Evolutionary conservation across 225 moss, liverwort and hornwort species (phyloP), one percentile per base, ranked within the genome.

Genomic region (Asterella californica): DNA sequence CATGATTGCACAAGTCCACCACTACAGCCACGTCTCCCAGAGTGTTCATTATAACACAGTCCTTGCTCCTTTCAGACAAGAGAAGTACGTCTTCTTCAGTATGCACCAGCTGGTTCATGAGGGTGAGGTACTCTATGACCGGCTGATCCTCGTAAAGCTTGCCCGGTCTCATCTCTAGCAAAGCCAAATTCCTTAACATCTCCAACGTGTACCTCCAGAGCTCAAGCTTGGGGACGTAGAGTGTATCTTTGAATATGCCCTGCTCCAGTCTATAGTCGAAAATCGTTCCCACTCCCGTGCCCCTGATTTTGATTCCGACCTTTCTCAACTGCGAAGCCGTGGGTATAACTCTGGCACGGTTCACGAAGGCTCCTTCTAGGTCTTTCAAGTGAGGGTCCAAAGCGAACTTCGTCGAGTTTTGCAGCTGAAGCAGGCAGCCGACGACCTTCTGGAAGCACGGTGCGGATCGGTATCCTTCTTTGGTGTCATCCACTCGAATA

Each of bases 131-230:
- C 68, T 79, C 79, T 33, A 79, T 53, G 46, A 79, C 50, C 0
- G 79, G 79, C 68, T 67, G 67, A 50, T 70, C 79, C 79, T 79
- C 79, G 33, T 67, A 67, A 33, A 67, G 69, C 37, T 67, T 67
- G 21, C 67, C 67, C 10, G 69, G 67, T 65, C 67, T 67, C 79
- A 79, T 69, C 34, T 79, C 79, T 12, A 79, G 38, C 33, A 79
- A 25, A 10, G 79, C 79, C 50, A 79, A 79, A 50, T 79, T 79
- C 47, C 79, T 67, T 32, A 79, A 70, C 79, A 67, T 79, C 52
- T 67, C 67, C 22, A 79, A n/a, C 0, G 67, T 79, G 50, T 37
- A 49, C 34, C 66, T 49, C 69, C 69, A 67, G 33, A 79, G 36
- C 25, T 79, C 79, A 46, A 79, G 48, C 68, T 79, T 67, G 38